Evolutionary conservation across 805 yeast species (phyloP), one percentile per base, ranked within the genome.

Genomic region (Ogataea parapolymorpha): DNA sequence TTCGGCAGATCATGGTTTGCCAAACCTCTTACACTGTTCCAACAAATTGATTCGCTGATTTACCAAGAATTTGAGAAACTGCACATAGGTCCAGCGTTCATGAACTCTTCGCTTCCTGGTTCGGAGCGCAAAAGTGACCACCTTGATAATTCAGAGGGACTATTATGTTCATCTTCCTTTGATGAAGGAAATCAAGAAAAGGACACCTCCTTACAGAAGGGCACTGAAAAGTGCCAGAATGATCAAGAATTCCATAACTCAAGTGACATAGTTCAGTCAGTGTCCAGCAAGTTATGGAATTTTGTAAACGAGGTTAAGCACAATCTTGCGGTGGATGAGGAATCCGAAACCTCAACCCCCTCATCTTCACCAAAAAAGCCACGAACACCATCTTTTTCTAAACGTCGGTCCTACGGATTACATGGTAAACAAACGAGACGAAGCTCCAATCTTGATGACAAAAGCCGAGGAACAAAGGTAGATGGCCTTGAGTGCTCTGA

Each of bases 61-160:
- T 86, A 79, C 54, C 74, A 71, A 42, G 89, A 82, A 56, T 67
- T 83, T 42, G 89, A 82, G 49, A 77, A 72, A 46, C 61, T 73
- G 17, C 64, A 71, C 30, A 6, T 25, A 12, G 53, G 66, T 14
- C 60, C 69, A 48, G 65, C 58, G 24, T 44, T 55, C 9, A 46
- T 48, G 16, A 54, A 47, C 9, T 26, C 29, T 12, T 13, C 10
- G 6, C 15, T 9, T 26, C 5, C 13, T 6, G 29, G n/a, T 26
- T 26, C 22, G 7, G 22, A 20, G 22, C 22, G 22, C 9, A 20
- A 6, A 20, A 7, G 3, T 7, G 22, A 20, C 6, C 9, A 20
- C 9, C 22, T 20, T 7, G 22, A 20, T 20, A 20, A 6, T 7
- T 20, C 22, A 20, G 22, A 20, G 10, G 9, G 22, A 20, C 22